phyloP scores from a whole-genome alignment of 2,329 filamentous ascomycete species.

The Cyclaneusma minus region DNA sequence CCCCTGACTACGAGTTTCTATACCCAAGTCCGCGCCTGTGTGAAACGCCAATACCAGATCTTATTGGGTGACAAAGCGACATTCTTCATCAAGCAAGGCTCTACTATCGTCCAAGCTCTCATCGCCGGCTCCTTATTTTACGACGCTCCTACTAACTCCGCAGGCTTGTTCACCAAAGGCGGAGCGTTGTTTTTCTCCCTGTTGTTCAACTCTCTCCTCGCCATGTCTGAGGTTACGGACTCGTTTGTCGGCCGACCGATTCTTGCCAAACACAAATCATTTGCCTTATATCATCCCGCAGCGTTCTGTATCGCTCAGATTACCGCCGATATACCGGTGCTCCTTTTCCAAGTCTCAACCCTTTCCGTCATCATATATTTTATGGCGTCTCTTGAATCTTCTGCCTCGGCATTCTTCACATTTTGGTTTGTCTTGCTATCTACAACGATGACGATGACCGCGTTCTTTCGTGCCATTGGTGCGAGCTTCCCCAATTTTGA shows the following conservation, averaged over 20 bases:
- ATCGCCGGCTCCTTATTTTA: constrained; percentile 55
- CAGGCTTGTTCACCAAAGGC: constrained; percentile 46
- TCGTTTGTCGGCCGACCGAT: constrained; percentile 45
- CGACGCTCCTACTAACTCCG: constrained; percentile 38
- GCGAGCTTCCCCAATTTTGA: constrained; percentile 41
- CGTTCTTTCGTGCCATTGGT: constrained; percentile 38
- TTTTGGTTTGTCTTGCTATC: constrained; percentile 38
- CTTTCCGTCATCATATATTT: constrained; percentile 48
- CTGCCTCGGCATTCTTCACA: constrained; percentile 42
- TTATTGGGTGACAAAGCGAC: constrained; percentile 49
- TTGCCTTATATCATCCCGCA: constrained; percentile 41
- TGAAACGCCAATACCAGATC: constrained; percentile 48
- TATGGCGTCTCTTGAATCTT: constrained; percentile 38
- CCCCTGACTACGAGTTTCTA: constrained; percentile 38
- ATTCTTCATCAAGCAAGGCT: constrained; percentile 44
- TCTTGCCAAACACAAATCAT: constrained; percentile 40
- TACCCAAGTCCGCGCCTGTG: constrained; percentile 38
- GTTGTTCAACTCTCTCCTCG: constrained; percentile 43
- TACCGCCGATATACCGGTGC: constrained; percentile 36
- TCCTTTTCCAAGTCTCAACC: constrained; percentile 38
- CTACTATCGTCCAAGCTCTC: constrained; percentile 41
- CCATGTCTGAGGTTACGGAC: constrained; percentile 51
- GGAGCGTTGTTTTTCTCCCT: constrained; percentile 51
- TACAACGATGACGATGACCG: constrained; percentile 40
- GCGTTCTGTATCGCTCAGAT: constrained; percentile 43